Evolutionary conservation across 345 rosid genomes (phyloP), one percentile per base, ranked within the genome.

Genomic region (Rhizophora mangle): DNA sequence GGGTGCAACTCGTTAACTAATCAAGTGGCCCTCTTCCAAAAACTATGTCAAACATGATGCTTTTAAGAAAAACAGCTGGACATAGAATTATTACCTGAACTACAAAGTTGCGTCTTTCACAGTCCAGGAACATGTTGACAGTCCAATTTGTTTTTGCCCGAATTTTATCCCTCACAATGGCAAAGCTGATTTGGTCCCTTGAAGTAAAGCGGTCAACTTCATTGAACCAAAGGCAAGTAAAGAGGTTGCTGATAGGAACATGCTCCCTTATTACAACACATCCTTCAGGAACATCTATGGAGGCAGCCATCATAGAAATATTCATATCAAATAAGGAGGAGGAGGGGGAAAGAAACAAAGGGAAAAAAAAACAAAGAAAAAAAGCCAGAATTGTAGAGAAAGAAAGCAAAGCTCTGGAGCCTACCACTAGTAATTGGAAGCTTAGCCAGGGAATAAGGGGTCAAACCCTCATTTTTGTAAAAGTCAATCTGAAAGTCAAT

Each of bases 181-280:
- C 85, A 76, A 96, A 96, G 85, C 99, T 96, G 69, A 96, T 84
- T 81, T 96, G 99, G 83, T 96, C 99, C 81, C 99, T 85, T 0
- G 98, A 85, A 69, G 99, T 96, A 79, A 96, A 96, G 43, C 96
- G 95, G 66, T 92, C 96, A 34, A 96, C 99, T 85, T 96, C 99
- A 68, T 92, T 89, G 86, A 85, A 93, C 99, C 99, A 96, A 71
- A 96, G 98, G 59, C 99, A 96, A 49, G 92, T 82, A 57, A 96
- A 88, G 64, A 92, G 93, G 83, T 96, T 92, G 84, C 93, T 86
- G 22, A 96, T 85, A 9, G 99, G 96, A 69, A 90, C 83, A 76
- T 96, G 99, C 83, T 96, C 99, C 81, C 96, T 90, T 78, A 96
- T 74, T 55, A 96, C 82, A 34, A 96, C 99, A 64, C 99, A 96